A percentile compares a stretch with the other conserved stretches of the same genome.
phyloP scores from a whole-genome alignment of 495 filamentous ascomycete genomes.

The Hypoxylon fuscum region DNA sequence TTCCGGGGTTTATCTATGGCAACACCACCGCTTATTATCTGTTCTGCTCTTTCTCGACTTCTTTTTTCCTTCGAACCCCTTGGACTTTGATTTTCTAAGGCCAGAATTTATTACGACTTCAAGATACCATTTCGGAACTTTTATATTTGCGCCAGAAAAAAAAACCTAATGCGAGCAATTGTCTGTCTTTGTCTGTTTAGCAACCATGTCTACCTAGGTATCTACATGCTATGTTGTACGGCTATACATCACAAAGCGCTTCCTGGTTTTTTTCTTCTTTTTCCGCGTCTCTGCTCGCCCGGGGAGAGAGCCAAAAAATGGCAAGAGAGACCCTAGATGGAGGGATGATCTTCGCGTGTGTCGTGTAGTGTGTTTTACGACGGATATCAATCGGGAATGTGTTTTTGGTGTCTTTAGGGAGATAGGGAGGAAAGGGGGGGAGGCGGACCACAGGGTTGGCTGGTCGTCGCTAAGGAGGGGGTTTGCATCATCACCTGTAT shows the following conservation, averaged over 20 bases:
- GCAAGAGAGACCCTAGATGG: slow-evolving; percentile 13
- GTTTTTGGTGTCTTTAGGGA: slow-evolving; percentile 24
- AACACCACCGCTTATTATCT: slow-evolving; percentile 11
- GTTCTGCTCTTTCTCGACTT: slow-evolving; percentile 13
- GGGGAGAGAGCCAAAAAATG: background rate
- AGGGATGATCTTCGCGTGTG: slow-evolving; percentile 14
- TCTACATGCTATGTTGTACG: slow-evolving; percentile 24
- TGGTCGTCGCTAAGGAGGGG: slow-evolving; percentile 4
- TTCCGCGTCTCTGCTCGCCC: background rate
- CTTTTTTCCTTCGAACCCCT: slow-evolving; percentile 16
- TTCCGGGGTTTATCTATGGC: slow-evolving; percentile 19
- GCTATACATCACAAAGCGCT: slow-evolving; percentile 27
- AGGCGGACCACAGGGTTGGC: slow-evolving; percentile 14
- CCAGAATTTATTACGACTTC: slow-evolving; percentile 24
- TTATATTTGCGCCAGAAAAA: slow-evolving; percentile 9
- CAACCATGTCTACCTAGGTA: slow-evolving; percentile 3
- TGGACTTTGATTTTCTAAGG: slow-evolving; percentile 2
- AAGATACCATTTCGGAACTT: slow-evolving; percentile 41
- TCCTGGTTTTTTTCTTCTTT: slow-evolving; percentile 19
- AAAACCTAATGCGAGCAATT: slow-evolving; percentile 15
- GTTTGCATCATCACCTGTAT: background rate
- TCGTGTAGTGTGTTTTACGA: slow-evolving; percentile 23
- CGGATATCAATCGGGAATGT: slow-evolving; percentile 29
- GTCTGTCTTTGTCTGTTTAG: no score
- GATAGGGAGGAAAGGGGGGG: slow-evolving; percentile 6